Evolutionary conservation across 2,329 filamentous ascomycete genomes (phyloP), one percentile per base, ranked within the genome.

Genomic region (Colletotrichum plurivorum): DNA sequence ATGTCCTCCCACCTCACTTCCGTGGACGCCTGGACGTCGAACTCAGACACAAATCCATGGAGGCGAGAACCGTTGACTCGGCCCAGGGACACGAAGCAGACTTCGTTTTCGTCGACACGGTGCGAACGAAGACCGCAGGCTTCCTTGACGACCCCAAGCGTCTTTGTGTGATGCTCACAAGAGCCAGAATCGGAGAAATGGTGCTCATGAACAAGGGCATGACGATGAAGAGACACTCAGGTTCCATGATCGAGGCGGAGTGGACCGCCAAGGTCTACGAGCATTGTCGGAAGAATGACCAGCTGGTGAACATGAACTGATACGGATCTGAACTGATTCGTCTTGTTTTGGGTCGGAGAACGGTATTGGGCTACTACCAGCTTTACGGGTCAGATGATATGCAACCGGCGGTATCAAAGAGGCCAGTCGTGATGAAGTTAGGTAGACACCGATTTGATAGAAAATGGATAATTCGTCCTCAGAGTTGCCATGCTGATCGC

Each of bases 71-170:
- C 0, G 79, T 85, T 1, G 84, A 85, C 57, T 83, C 79, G 5
- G 80, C 82, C 0, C 84, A 85, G 46, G 84, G 84, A 0, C 83
- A 84, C 15, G 82, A 86, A 65, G 83, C 84, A 0, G 84, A 86
- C 48, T 76, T 85, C 5, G 82, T 86, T 0, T 81, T 85, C 41
- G 75, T 86, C 0, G 84, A 86, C 73, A 77, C 85, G 70, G 84
- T 85, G 2, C 76, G 81, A n/a, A 80, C 80, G 0, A 74, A 73
- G 0, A 75, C 74, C 0, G 80, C 81, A 0, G 77, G 76, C 0
- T 85, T 85, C 57, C 80, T 85, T 73, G 79, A 85, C 22, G 80
- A 85, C 16, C 75, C 79, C 0, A 81, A 83, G 45, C 76, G 84
- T 0, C 77, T 86, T 2, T 85, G 84, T 16, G 84, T 86, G 0